Conservation (phyloP, 352 stramenopile genomes). For the Pythium angustatum region DNA sequence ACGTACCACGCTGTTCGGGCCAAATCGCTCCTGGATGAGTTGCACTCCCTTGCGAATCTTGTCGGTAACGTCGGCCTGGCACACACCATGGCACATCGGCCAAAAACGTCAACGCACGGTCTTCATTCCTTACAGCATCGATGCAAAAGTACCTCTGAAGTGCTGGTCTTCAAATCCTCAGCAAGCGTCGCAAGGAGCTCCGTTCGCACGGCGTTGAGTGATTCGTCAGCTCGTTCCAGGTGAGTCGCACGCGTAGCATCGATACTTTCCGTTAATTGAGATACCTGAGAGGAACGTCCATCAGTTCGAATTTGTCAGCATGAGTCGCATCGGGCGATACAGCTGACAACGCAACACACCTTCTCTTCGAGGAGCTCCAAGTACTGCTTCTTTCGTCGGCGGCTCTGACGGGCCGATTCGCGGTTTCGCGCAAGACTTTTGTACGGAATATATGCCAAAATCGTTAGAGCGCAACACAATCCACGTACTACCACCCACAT, state of each 20-base stretch:
- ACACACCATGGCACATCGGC: no score
- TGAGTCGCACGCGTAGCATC: conserved; percentile 75
- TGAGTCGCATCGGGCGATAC: neutral
- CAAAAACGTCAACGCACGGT: no score
- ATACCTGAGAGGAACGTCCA: conserved; percentile 71
- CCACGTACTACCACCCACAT: no score
- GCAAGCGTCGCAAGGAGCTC: conserved; percentile 72
- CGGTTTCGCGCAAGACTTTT: conserved; percentile 82
- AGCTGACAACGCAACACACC: conserved; percentile 26
- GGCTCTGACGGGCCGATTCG: conserved; percentile 87
- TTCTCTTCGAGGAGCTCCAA: conserved; percentile 88
- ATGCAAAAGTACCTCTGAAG: conserved; percentile 34
- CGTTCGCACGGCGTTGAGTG: conserved; percentile 72
- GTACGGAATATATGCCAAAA: no score
- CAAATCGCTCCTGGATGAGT: conserved; percentile 81
- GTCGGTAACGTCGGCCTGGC: conserved; percentile 45
- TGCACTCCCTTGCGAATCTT: conserved; percentile 81
- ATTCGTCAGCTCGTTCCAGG: conserved; percentile 74
- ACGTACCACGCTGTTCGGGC: conserved; percentile 71
- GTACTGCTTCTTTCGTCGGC: conserved; percentile 89
- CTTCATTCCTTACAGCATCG: no score
- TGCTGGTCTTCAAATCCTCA: conserved; percentile 69
- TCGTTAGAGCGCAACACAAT: no score
- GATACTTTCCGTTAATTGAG: conserved; percentile 86
- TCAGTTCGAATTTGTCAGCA: neutral